A percentile compares a stretch with the other conserved stretches of the same genome.
phyloP scores from a whole-genome alignment of 495 filamentous ascomycete genomes.

The Tuber brumale region DNA sequence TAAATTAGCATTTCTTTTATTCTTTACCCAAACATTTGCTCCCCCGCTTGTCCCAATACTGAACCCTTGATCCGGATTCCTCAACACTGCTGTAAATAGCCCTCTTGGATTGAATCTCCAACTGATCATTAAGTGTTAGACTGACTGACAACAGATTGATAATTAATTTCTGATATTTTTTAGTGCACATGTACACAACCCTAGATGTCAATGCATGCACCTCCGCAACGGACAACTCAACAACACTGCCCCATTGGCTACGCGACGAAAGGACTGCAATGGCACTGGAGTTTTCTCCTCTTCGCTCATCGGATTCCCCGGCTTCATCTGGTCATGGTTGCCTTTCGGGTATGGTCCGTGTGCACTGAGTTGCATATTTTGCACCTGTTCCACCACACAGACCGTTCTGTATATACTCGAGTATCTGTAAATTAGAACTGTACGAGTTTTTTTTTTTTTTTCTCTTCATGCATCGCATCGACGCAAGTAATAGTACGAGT shows the following conservation, averaged over 20 bases:
- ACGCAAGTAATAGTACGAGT: background rate
- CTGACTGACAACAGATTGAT: background rate
- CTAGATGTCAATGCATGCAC: background rate
- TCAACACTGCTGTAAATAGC: no score
- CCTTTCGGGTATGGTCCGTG: slow-evolving; percentile 3
- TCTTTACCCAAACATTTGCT: no score
- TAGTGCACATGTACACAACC: background rate
- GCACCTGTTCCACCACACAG: background rate
- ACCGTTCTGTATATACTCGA: background rate
- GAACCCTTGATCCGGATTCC: no score
- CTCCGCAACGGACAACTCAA: background rate
- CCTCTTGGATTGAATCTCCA: background rate
- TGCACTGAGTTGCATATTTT: background rate
- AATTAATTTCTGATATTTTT: background rate
- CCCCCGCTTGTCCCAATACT: no score
- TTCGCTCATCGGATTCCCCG: background rate
- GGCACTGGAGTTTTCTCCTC: background rate
- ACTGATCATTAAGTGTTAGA: background rate
- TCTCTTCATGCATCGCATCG: background rate
- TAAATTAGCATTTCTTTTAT: no score
- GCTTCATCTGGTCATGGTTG: background rate
- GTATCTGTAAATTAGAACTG: background rate
- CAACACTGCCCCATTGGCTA: background rate
- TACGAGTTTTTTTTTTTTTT: background rate
- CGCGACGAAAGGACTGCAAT: background rate